phyloP scores from a whole-genome alignment of 208 protist genomes.

The Ichthyophonus hoferi region DNA sequence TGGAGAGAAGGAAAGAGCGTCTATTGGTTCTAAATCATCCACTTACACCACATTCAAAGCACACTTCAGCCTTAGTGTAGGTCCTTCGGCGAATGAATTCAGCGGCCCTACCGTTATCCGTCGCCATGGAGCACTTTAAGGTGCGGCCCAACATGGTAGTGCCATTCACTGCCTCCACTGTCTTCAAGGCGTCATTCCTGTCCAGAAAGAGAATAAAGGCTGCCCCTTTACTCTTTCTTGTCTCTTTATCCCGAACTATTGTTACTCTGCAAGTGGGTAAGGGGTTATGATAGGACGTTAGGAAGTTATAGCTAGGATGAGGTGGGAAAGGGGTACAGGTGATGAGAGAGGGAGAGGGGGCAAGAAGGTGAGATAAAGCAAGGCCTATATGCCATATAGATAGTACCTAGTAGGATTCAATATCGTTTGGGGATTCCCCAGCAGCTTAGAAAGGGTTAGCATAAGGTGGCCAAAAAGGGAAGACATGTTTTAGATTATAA shows the following conservation, averaged over 20 bases:
- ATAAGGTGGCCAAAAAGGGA: too few species aligned
- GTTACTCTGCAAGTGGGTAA: neutral
- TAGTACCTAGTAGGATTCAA: too few species aligned
- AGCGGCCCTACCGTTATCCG: neutral
- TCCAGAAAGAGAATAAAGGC: neutral
- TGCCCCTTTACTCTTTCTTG: neutral
- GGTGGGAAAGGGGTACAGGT: neutral
- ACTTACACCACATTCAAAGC: neutral
- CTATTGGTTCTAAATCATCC: too few species aligned
- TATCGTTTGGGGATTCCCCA: too few species aligned
- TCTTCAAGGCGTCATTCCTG: neutral
- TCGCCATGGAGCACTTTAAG: neutral
- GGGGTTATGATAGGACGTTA: too few species aligned
- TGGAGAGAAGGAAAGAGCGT: too few species aligned
- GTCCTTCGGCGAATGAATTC: neutral
- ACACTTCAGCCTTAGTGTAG: neutral
- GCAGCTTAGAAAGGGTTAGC: too few species aligned
- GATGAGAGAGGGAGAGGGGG: neutral
- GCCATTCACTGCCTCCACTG: neutral
- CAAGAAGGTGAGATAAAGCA: neutral
- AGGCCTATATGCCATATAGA: too few species aligned
- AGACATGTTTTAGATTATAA: too few species aligned
- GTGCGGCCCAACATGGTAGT: neutral
- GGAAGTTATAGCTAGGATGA: too few species aligned
- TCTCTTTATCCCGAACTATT: neutral